Evolutionary conservation across 2,329 filamentous ascomycete genomes (phyloP), one percentile per base, ranked within the genome.

Genomic region (Epichloe hybrida): DNA sequence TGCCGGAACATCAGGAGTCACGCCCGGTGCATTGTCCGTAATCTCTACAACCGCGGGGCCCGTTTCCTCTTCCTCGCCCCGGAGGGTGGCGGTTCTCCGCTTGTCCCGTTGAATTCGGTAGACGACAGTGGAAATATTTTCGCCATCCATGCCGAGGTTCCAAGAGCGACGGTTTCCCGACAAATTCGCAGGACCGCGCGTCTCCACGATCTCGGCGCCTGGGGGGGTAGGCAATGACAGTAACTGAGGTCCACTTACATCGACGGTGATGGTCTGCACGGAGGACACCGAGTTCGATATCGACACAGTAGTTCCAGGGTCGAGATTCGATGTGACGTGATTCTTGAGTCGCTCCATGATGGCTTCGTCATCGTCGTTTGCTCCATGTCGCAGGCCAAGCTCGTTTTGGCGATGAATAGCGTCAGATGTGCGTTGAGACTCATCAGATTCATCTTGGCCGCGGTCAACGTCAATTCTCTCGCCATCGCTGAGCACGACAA

Each of bases 201-300:
- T 71, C 55, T 80, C 76, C 15, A 83, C 65, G 8, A 83, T 67
- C 58, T 82, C 77, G 9, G 81, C 72, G 0, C 79, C 79, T 0
- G 77, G 75, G 0, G 79, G 74, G 2, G 77, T 75, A 1, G 74
- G 67, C 2, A 83, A 64, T 1, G 73, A 68, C 3, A 76, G 69
- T 5, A 72, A 68, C 20, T 72, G 67, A 4, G 73, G 67, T 1
- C 78, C 77, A 13, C 72, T 72, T 38, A 84, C 73, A 49, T 84
- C 79, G 3, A 84, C 79, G 0, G 80, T 82, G 57, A 84, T 80
- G 13, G 72, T 83, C 54, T 82, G 81, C 7, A 75, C 79, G 1
- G 76, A 81, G 1, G 72, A 73, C 0, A 79, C 77, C 3, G 75
- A 74, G 5, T 78, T 81, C 1, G 74, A 76, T 38, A 83, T 77